Conservation (phyloP, 75 land plant species). For the Picea sitchensis region DNA sequence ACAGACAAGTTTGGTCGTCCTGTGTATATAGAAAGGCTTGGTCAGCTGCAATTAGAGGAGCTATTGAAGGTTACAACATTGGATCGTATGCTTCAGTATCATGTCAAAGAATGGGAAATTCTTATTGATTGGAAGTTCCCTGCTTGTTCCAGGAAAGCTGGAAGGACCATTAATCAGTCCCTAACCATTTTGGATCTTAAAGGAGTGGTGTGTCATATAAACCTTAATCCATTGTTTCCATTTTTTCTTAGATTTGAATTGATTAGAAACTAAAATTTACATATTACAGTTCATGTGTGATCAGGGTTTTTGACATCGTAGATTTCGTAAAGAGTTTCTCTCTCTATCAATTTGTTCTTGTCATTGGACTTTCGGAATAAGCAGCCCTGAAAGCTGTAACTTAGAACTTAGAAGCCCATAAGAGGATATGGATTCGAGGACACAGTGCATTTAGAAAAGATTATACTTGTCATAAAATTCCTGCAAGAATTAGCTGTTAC, state of each 20-base stretch:
- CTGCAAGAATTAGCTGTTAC: neutral
- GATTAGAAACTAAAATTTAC: neutral
- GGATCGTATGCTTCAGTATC: slow-evolving; percentile 37
- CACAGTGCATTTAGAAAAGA: neutral
- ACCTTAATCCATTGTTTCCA: neutral
- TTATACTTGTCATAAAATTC: neutral
- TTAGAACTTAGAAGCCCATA: neutral
- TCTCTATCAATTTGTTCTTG: too few relatives aligned
- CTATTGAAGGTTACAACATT: slow-evolving; percentile 26
- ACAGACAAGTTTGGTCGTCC: slow-evolving; percentile 40
- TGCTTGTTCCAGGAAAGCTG: slow-evolving; percentile 43
- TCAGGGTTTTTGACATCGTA: neutral
- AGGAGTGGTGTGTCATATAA: slow-evolving; percentile 30
- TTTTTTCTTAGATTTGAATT: neutral
- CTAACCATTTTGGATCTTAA: slow-evolving; percentile 39
- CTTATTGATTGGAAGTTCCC: slow-evolving; percentile 36
- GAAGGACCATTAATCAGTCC: slow-evolving; percentile 21
- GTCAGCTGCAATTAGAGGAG: slow-evolving; percentile 39
- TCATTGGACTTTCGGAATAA: neutral
- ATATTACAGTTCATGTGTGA: neutral
- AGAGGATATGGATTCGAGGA: neutral
- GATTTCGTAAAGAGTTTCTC: neutral
- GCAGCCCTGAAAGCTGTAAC: neutral
- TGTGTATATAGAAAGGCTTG: slow-evolving; percentile 34
- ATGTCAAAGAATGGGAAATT: slow-evolving; percentile 38